phyloP scores from a whole-genome alignment of 768 basidiomycete species.

The Pholiota conissans region DNA sequence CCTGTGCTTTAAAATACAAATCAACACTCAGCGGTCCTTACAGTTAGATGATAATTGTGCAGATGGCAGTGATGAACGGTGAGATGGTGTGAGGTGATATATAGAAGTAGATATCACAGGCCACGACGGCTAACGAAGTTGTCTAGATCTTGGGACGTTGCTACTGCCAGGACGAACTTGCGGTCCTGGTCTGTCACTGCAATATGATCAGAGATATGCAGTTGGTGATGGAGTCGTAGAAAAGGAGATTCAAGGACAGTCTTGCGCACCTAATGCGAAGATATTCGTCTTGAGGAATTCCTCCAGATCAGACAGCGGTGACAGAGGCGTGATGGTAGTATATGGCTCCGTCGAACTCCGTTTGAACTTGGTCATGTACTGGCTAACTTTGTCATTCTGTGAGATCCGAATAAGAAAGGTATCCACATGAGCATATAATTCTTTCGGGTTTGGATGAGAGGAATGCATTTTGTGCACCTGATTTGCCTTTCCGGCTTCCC shows the following conservation, averaged over 20 bases:
- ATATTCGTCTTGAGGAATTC: slow-evolving; percentile 70
- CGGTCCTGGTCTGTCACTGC: slow-evolving; percentile 80
- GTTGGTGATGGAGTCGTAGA: background rate
- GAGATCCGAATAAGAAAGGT: background rate
- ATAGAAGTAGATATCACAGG: slow-evolving; percentile 19
- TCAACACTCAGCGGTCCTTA: background rate
- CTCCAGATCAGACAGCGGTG: slow-evolving; percentile 80
- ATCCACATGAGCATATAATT: background rate
- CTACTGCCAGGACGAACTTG: slow-evolving; percentile 83
- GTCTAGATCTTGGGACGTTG: slow-evolving; percentile 75
- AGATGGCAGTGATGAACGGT: background rate
- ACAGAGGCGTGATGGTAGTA: slow-evolving; percentile 77
- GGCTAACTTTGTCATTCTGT: slow-evolving; percentile 69
- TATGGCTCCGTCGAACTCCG: slow-evolving; percentile 66
- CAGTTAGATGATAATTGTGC: background rate
- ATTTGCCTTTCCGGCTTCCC: slow-evolving; percentile 71
- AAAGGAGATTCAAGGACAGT: background rate
- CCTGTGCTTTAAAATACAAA: background rate
- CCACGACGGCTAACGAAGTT: slow-evolving; percentile 56
- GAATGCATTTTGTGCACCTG: slow-evolving; percentile 48
- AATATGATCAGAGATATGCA: background rate
- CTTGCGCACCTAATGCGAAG: slow-evolving; percentile 68
- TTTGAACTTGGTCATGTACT: slow-evolving; percentile 75
- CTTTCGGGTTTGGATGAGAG: background rate
- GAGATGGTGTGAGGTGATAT: background rate